Percentiles rank a stretch among this genome's conserved stretches.
phyloP scores from a whole-genome alignment of 768 basidiomycete species.

The Pleurotus platypus region DNA sequence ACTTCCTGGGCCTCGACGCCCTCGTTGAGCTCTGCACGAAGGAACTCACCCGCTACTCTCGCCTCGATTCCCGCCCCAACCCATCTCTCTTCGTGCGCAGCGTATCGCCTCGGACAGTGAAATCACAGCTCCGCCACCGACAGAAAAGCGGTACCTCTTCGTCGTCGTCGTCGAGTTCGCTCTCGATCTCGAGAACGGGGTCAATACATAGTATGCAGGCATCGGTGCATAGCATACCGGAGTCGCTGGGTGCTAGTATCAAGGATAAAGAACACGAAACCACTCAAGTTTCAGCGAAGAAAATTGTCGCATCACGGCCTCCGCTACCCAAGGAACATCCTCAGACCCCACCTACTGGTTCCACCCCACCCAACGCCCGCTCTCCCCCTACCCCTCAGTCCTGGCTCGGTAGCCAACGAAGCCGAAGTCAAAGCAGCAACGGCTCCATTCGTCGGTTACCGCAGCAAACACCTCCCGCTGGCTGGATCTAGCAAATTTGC shows the following conservation, averaged over 20 bases:
- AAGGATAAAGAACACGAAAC: neutral
- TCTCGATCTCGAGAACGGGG: slow-evolving; percentile 14
- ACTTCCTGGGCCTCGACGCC: slow-evolving; percentile 65
- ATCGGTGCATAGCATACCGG: slow-evolving; percentile 59
- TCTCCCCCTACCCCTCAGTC: slow-evolving; percentile 43
- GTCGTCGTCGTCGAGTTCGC: slow-evolving; percentile 16
- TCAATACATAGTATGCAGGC: slow-evolving; percentile 46
- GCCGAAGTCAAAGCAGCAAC: slow-evolving; percentile 23
- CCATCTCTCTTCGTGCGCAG: neutral
- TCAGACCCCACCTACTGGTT: neutral
- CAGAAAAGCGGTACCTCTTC: neutral
- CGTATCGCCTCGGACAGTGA: neutral
- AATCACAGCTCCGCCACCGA: slow-evolving; percentile 15
- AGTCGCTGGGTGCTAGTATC: slow-evolving; percentile 18
- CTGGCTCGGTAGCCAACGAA: slow-evolving; percentile 30
- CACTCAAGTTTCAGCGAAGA: neutral
- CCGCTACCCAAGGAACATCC: neutral
- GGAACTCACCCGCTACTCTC: slow-evolving; percentile 53
- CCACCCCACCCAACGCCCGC: slow-evolving; percentile 17
- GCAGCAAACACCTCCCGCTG: slow-evolving; percentile 32
- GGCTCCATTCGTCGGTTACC: slow-evolving; percentile 20
- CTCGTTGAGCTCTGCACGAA: slow-evolving; percentile 64
- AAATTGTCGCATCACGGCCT: neutral
- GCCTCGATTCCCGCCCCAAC: neutral
- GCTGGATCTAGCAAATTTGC: slow-evolving; percentile 38